Base-by-base conservation (phyloP, 768 basidiomycete species). In the Chalciporus piperatus region DNA sequence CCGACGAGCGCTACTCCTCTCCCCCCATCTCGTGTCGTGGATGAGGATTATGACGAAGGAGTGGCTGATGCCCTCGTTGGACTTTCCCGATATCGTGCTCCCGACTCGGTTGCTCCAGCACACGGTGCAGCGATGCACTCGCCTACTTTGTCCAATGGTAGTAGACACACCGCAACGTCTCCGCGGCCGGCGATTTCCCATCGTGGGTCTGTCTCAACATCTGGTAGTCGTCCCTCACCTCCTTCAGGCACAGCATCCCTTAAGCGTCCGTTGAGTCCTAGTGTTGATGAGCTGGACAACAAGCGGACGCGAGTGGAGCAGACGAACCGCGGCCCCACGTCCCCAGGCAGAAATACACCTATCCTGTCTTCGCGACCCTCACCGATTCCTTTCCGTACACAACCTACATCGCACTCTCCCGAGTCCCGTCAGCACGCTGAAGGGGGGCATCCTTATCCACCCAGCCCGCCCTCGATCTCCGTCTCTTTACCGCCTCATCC, bases 31-130 rank as follows among this genome's bases (percentile, higher is more conserved):
- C 78, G 94, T 7, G 72, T 80, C 2, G 79, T 95, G 16, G 92
- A 97, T 61, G 94, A 98, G 59, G 89, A 97, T 60, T 97, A 97
- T 59, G 94, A 98, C 59, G 94, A 94, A 67, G 89, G 87, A 22
- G 89, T 84, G n/a, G 83, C 90, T 4, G 92, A 92, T 58, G 82
- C 89, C 0, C 72, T 97, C 30, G 89, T 97, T 69, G 82, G 79
- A 2, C 75, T 97, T 6, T 69, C 51, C 70, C 86, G 59, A 56
- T 71, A 68, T 57, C 69, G 76, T 38, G 62, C 70, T 27, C 65
- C 59, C 20, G 75, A 66, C 45, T 58, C 54, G 22, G 41, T 65
- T 6, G 50, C 60, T 14, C 63, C 70, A 37, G 58, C 59, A 20
- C 51, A 57, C 48, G 54, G 52, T 41, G 69, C 57, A 23, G 50